Evolutionary conservation across 192 early-diverging fungal species (phyloP), one percentile per base, ranked within the genome.

Genomic region (Backusella circina): DNA sequence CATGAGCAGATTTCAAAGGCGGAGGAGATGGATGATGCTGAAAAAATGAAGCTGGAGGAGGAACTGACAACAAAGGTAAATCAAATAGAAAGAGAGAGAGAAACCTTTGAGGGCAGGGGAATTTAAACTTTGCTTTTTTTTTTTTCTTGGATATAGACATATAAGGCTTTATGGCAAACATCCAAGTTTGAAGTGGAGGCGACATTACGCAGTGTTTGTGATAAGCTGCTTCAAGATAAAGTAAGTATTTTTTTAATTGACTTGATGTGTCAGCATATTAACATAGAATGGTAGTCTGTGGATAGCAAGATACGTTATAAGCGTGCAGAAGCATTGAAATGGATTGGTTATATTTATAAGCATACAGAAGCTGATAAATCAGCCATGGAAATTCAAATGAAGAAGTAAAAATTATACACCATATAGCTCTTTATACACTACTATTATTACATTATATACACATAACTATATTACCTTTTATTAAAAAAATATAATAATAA

Each of bases 161-260:
- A 77, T 65, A 73, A 77, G 23, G 77, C 78, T 21, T 75, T 83
- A 38, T 83, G 82, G 82, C 77, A 83, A 39, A 79, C 78, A 26
- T 83, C 82, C 3, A 79, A 79, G 44, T 77, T 83, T 36, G 82
- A 83, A n/a, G 77, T 83, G 1, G 82, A 83, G 36, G 72, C 67
- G 12, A 83, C 77, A 5, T 64, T 83, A 79, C 75, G 75, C 37
- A 66, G 65, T 61, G 47, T 61, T 30, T 47, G 44, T 47, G 44
- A 47, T 51, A 35, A 35, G 16, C 3, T 18, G 18, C 44, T 47
- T 6, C 12, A 32, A 18, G 81, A 83, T 72, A 79, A 79, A 73
- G 65, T 71, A 71, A 70, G 50, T 65, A 13, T 23, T 10, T 64
- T 2, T 54, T 31, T 30, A 32, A 18, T 13, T 4, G 13, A 13